Evolutionary conservation across 1,139 yeast species (phyloP), one percentile per base, ranked within the genome.

Genomic region (Yamadazyma taylorii): DNA sequence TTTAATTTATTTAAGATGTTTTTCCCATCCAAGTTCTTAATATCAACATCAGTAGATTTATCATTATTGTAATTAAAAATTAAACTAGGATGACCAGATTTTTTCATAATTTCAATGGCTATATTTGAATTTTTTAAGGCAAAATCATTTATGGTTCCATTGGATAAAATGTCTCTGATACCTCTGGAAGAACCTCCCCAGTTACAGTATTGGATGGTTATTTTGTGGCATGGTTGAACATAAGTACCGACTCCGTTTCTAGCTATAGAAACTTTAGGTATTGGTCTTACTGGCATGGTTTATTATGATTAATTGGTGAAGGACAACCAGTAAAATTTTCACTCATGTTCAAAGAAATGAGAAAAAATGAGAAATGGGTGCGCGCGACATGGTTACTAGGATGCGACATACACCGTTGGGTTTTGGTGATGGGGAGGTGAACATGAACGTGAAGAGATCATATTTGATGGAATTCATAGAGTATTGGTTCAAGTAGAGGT

Each of bases 151-250:
- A 90, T 63, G 44, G 79, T 68, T 28, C 75, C 73, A 16, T 68
- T 63, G 32, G 73, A 65, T 39, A 92, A 66, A 47, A 86, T 76
- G 39, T 85, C 80, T 47, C 90, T 72, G 65, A 88, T 75, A 4
- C 97, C 97, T 37, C 73, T 72, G 1, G 97, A 90, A 4, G 96
- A 85, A 14, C 97, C 98, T 34, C 97, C 97, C 85, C 94, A 85
- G 70, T 89, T 87, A 67, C 96, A 87, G 64, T 82, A 89, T 44
- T 85, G 81, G 38, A 90, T 61, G 10, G 82, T 76, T 43, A 89
- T 73, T 53, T 75, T 78, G 52, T 78, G 78, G 66, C 96, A 88
- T 38, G 88, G 92, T 32, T 70, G 69, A 11, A 88, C 77, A 55
- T 77, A 88, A 1, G 94, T 79, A 5, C 94, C 94, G 17, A 86